Percentiles rank a stretch among this genome's conserved stretches.
Conservation (phyloP, 352 stramenopile genomes). For the Thalassiosira mediterranea region DNA sequence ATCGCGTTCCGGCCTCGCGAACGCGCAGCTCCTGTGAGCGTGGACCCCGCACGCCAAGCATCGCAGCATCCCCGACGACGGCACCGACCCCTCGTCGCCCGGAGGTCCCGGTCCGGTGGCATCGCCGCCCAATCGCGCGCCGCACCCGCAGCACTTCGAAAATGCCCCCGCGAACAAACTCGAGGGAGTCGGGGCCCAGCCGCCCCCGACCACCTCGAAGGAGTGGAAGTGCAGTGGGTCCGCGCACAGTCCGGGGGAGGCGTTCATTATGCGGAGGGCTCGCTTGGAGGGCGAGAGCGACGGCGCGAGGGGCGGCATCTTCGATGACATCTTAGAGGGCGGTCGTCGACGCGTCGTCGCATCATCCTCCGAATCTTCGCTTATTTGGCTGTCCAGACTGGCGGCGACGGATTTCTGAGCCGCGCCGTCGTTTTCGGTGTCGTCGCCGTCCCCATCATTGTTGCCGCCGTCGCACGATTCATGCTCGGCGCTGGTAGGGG, state of each 20-base stretch:
- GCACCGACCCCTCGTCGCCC: neutral
- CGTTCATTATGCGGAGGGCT: slow-evolving; percentile 44
- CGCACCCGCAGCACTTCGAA: slow-evolving; percentile 61
- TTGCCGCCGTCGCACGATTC: too few species aligned
- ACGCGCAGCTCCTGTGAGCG: slow-evolving; percentile 71
- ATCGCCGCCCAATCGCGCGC: slow-evolving; percentile 42
- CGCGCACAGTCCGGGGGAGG: slow-evolving; percentile 31
- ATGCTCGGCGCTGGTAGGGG: too few species aligned
- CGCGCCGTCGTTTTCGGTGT: too few species aligned
- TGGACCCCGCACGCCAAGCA: slow-evolving; percentile 71
- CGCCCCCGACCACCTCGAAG: slow-evolving; percentile 47
- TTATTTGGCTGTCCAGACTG: too few species aligned
- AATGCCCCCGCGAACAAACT: slow-evolving; percentile 56
- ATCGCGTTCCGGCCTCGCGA: slow-evolving; percentile 9
- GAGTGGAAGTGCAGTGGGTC: slow-evolving; percentile 71
- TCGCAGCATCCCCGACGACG: slow-evolving; percentile 41
- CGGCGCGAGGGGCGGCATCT: too few species aligned
- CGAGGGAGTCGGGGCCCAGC: slow-evolving; percentile 22
- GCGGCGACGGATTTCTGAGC: too few species aligned
- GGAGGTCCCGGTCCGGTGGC: too few species aligned
- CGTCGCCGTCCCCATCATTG: too few species aligned
- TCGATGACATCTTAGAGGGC: too few species aligned
- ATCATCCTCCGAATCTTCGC: too few species aligned
- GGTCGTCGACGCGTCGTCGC: too few species aligned
- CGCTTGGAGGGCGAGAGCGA: slow-evolving; percentile 33